Conservation (phyloP, 1,284 basidiomycete genomes). For the Ceratobasidium sp. region DNA sequence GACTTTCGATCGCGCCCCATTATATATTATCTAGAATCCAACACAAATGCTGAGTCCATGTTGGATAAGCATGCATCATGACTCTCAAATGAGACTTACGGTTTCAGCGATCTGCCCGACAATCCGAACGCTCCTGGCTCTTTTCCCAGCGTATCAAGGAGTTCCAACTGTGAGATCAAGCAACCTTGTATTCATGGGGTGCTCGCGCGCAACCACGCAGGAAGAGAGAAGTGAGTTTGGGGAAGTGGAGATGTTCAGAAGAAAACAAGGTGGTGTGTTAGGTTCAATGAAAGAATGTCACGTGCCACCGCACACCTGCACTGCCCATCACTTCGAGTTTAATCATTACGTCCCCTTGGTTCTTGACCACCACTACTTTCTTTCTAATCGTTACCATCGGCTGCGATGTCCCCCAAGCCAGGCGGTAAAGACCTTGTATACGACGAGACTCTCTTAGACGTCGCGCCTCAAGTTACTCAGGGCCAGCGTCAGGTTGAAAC, state of each 20-base stretch:
- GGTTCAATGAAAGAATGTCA: slow-evolving; percentile 7
- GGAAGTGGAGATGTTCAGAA: background rate
- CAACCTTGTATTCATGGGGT: background rate
- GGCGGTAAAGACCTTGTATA: slow-evolving; percentile 4
- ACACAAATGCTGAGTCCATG: background rate
- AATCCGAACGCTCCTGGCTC: background rate
- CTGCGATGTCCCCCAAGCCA: slow-evolving; percentile 8
- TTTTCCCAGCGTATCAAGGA: background rate
- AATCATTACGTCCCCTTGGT: background rate
- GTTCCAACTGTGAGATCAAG: background rate
- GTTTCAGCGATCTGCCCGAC: background rate
- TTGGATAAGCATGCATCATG: background rate
- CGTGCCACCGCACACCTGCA: background rate
- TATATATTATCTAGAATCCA: background rate
- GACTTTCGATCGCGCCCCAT: slow-evolving; percentile 26
- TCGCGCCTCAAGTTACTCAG: slow-evolving; percentile 18
- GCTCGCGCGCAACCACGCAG: background rate
- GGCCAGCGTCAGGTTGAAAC: slow-evolving; percentile 21
- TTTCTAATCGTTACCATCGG: background rate
- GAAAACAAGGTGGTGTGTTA: slow-evolving; percentile 1
- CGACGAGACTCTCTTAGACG: slow-evolving; percentile 18
- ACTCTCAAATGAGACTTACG: background rate
- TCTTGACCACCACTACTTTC: slow-evolving; percentile 8
- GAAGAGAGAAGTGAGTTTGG: background rate
- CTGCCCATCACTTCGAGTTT: background rate